Conservation (phyloP, 2,329 filamentous ascomycete genomes). For the Paecilomyces sp. region DNA sequence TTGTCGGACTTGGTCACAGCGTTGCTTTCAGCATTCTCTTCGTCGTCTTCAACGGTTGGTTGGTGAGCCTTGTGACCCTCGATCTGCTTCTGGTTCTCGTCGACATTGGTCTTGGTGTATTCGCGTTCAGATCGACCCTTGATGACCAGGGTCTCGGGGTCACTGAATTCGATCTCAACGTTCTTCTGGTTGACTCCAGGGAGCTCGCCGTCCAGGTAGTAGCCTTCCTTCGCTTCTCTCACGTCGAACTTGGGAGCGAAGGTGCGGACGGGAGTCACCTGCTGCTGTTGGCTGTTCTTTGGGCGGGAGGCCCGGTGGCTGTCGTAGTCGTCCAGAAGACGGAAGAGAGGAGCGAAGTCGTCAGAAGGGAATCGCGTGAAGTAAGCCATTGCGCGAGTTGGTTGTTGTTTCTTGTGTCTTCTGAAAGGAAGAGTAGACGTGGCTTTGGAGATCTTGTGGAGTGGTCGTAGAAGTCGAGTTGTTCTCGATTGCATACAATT, state of each 20-base stretch:
- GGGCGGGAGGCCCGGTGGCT: slow-evolving; percentile 20
- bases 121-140: slow-evolving; percentile 32
- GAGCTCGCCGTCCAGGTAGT: slow-evolving; percentile 39
- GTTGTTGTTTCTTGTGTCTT: neutral
- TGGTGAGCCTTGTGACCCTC: slow-evolving; percentile 26
- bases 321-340: slow-evolving; percentile 36
- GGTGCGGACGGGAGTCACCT: slow-evolving; percentile 12
- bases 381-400: slow-evolving; percentile 31
- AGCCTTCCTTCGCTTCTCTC: slow-evolving; percentile 31
- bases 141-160: slow-evolving; percentile 37
- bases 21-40: slow-evolving; percentile 17
- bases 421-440: slow-evolving; percentile 1
- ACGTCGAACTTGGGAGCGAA: slow-evolving; percentile 40
- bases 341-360: slow-evolving; percentile 36
- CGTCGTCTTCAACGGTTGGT: slow-evolving; percentile 50
- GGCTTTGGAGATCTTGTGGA: slow-evolving; percentile 7
- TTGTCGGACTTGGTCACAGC: slow-evolving; percentile 7
- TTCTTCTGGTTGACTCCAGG: slow-evolving; percentile 37
- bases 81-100: slow-evolving; percentile 11
- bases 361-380: slow-evolving; percentile 24
- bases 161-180: slow-evolving; percentile 41
- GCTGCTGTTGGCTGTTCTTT: slow-evolving; percentile 4
- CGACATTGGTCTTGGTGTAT: slow-evolving; percentile 15
- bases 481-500: slow-evolving; percentile 6
- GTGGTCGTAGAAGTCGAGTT: neutral